Conservation (phyloP, 2,329 filamentous ascomycete species). For the Penicillium sp. region DNA sequence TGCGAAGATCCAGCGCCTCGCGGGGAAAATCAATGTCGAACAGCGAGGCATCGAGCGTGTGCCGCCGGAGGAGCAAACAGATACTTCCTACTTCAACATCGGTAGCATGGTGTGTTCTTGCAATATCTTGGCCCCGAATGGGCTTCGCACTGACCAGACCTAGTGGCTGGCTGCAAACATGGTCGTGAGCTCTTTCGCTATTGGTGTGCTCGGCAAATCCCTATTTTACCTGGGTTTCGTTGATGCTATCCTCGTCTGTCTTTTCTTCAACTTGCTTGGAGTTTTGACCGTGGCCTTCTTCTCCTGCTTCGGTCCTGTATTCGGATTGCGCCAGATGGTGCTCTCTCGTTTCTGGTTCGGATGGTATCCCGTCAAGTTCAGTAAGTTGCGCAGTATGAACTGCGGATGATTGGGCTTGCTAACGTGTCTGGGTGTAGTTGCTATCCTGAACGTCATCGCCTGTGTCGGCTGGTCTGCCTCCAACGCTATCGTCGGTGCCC, state of each 20-base stretch:
- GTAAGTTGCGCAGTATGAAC: constrained; percentile 40
- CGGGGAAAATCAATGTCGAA: constrained; percentile 63
- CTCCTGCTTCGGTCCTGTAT: constrained; percentile 68
- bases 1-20: constrained; percentile 59
- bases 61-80: constrained; percentile 63
- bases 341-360: constrained; percentile 75
- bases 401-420: constrained; percentile 2
- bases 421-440: constrained; percentile 45
- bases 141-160: constrained; percentile 24
- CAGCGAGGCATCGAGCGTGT: constrained; percentile 72
- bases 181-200: constrained; percentile 71
- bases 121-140: background rate
- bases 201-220: constrained; percentile 65
- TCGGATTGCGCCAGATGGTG: constrained; percentile 75
- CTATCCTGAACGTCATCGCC: constrained; percentile 65
- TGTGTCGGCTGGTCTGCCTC: constrained; percentile 72
- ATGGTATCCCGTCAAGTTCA: constrained; percentile 63
- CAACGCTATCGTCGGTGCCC: constrained; percentile 74
- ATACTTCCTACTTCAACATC: constrained; percentile 62
- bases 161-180: constrained; percentile 75
- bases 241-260: constrained; percentile 65
- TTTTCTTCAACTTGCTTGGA: constrained; percentile 74
- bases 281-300: constrained; percentile 70
- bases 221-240: constrained; percentile 67
- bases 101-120: constrained; percentile 61